Evolutionary conservation across 352 stramenopile genomes (phyloP), one percentile per base, ranked within the genome.

Genomic region (Globisporangium paroecandrum): DNA sequence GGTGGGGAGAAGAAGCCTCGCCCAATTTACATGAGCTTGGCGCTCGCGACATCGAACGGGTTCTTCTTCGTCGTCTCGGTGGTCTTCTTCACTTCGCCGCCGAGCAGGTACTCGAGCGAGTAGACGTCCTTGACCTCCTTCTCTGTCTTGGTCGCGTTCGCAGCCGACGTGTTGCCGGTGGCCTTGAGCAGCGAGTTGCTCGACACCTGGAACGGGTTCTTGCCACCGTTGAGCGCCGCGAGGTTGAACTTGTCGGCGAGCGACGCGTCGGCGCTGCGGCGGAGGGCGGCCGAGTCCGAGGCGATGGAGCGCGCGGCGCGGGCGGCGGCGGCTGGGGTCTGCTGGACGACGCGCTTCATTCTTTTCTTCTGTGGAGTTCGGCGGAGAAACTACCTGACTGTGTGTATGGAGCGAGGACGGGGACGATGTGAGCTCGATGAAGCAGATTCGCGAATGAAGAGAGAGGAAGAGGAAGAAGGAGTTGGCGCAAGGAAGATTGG

Each of bases 201-300:
- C 61, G 76, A 76, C 49, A 89, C 81, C 27, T 85, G 58, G 66
- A 93, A 93, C 2, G 82, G 82, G 73, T 68, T 93, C 70, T 89
- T 90, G 67, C 82, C 84, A 53, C 66, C 81, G 62, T 91, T 91
- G 29, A 91, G 72, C 25, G 78, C 58, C 54, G 79, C 79, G 54
- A 91, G 64, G 43, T 82, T 89, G 64, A 91, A 91, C 68, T 89
- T 89, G 56, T 83, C 72, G 22, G 65, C 66, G 29, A 91, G 76
- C 36, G 79, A 65, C 2, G 34, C 36, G 27, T 72, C 38, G n/a
- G 64, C 56, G 46, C 64, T 64, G 56, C 56, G 64, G 27, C 64
- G 64, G 27, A 69, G 18, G 4, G 64, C 12, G 20, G 56, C 32
- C 9, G 67, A 29, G 20, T 60, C 47, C 5, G 67, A 64, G 12